Evolutionary conservation across 495 filamentous ascomycete genomes (phyloP).

Genomic region (Daldinia vernicosa): DNA sequence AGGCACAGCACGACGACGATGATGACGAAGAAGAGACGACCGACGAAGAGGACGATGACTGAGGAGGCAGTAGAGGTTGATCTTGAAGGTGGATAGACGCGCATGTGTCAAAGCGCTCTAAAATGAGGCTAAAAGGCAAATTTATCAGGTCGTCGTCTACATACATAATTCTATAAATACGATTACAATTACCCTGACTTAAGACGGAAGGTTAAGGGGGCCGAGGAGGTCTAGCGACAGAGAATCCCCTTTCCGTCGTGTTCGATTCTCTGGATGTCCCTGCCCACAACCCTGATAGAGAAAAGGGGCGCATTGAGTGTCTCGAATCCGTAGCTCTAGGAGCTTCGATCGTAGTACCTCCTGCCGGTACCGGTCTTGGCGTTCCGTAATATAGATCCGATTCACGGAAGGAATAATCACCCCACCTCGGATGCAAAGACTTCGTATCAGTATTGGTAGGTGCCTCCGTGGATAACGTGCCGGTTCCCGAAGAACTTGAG

Average conservation of each 20-base stretch:
- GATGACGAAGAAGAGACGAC: not conserved
- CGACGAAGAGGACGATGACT: not conserved
- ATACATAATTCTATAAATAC: not conserved
- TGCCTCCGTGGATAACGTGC: not conserved
- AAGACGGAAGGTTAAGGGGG: not conserved
- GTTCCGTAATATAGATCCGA: constrained; percentile 28
- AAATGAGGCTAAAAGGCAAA: not conserved
- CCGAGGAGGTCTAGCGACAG: not conserved
- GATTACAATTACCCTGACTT: not conserved
- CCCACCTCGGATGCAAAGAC: constrained; percentile 26
- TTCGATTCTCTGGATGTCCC: not conserved
- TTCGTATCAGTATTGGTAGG: constrained; percentile 52
- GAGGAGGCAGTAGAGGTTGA: not conserved
- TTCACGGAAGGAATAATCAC: constrained; percentile 33
- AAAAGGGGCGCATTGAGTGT: not conserved
- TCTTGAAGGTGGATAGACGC: too few relatives aligned
- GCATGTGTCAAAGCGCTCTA: not conserved
- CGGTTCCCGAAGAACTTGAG: not conserved
- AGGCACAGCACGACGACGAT: not conserved
- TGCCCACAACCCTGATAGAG: not conserved
- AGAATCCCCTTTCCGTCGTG: not conserved
- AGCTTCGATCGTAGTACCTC: not conserved
- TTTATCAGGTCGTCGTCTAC: too few relatives aligned
- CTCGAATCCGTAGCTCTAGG: not conserved
- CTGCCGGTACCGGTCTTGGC: not conserved